Evolutionary conservation across 805 yeast species (phyloP).

Genomic region (Saccharomycopsis oosterbeekiorum): DNA sequence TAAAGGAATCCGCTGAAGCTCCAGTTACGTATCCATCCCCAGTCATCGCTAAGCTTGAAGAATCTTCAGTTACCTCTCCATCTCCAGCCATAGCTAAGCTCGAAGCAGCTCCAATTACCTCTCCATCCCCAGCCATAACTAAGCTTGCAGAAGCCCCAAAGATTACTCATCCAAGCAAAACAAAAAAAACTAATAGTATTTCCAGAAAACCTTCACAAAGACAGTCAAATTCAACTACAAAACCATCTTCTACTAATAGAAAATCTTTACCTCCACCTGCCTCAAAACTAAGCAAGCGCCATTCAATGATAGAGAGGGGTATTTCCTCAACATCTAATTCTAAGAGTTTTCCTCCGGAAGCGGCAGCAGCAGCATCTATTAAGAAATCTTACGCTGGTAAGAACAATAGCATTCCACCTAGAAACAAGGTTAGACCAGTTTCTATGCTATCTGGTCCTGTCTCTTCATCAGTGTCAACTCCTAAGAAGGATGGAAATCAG

Average conservation of each 20-base stretch:
- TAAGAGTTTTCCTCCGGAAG: background rate
- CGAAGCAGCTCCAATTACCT: background rate
- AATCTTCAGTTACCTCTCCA: background rate
- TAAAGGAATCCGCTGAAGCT: background rate
- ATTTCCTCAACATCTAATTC: background rate
- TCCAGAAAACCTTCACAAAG: background rate
- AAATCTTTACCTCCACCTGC: background rate
- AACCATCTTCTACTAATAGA: background rate
- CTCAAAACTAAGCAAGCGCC: background rate
- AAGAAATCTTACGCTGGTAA: background rate
- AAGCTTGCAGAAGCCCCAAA: background rate
- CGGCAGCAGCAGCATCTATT: conserved; percentile 1
- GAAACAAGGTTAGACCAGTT: conserved; percentile 9
- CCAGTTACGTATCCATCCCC: background rate
- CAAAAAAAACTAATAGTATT: background rate
- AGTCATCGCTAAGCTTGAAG: background rate
- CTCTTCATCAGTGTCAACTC: background rate
- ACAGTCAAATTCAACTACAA: background rate
- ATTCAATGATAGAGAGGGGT: background rate
- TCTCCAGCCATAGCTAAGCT: background rate
- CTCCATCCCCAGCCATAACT: background rate
- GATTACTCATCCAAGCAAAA: background rate
- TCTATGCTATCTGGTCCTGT: conserved; percentile 14
- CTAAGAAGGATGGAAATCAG: background rate
- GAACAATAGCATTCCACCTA: background rate